A percentile compares a stretch with the other conserved stretches of the same genome.
Conservation (phyloP, 257 asterid species). For the Primulina huaijiensis region DNA sequence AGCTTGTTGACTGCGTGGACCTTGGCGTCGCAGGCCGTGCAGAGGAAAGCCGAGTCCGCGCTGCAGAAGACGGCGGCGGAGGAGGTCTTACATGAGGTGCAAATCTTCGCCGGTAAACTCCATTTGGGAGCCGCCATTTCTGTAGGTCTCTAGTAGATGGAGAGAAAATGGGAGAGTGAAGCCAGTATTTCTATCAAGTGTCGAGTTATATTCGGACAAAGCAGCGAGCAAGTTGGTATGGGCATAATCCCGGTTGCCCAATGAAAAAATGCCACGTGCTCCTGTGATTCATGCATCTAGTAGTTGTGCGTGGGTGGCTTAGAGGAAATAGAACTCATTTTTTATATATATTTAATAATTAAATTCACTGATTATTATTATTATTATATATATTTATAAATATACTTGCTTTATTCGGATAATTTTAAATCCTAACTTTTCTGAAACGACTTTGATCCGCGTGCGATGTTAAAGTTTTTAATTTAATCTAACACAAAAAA, state of each 20-base stretch:
- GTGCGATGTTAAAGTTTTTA: too few relatives aligned
- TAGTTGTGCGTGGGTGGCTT: too few relatives aligned
- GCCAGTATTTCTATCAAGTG: neutral
- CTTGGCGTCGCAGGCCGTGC: conserved; percentile 13
- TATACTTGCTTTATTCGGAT: too few relatives aligned
- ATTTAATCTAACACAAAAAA: too few relatives aligned
- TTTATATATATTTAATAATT: too few relatives aligned
- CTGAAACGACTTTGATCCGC: too few relatives aligned
- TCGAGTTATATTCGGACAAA: neutral
- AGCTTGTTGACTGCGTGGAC: conserved; percentile 3
- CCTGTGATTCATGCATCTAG: too few relatives aligned
- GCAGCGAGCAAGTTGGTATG: neutral
- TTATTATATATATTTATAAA: too few relatives aligned
- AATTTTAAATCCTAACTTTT: too few relatives aligned
- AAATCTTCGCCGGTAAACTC: neutral
- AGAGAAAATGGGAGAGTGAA: neutral
- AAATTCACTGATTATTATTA: too few relatives aligned
- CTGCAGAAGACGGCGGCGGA: neutral
- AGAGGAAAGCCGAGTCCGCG: conserved; percentile 10
- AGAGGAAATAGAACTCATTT: too few relatives aligned
- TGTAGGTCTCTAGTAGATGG: neutral
- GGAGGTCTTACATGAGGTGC: neutral
- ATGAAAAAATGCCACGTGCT: neutral
- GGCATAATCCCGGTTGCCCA: neutral
- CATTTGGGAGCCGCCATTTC: neutral